Percentiles rank a stretch among this genome's conserved stretches.
Evolutionary conservation across 768 basidiomycete genomes (phyloP).

Genomic region (Leccinum subgranulosum): DNA sequence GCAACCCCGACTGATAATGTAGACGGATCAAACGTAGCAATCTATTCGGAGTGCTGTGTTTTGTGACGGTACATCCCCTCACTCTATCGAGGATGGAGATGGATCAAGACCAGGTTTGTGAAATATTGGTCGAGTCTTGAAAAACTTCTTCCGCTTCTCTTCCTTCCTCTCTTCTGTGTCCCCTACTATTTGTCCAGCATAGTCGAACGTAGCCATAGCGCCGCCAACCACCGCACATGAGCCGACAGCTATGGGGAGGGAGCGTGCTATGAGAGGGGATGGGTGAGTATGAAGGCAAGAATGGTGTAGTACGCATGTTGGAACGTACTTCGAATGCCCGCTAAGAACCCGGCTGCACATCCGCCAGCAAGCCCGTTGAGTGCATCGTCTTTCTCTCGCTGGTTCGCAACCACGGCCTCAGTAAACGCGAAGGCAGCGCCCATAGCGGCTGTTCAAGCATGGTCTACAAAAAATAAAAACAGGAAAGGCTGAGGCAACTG

Average conservation of each 20-base stretch:
- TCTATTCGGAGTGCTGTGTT: constrained; percentile 14
- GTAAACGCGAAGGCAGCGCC: constrained; percentile 83
- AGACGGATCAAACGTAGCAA: not conserved
- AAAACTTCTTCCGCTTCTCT: constrained; percentile 76
- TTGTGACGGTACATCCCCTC: constrained; percentile 12
- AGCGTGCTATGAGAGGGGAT: constrained; percentile 56
- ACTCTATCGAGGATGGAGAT: constrained; percentile 18
- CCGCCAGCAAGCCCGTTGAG: constrained; percentile 83
- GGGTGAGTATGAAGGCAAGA: constrained; percentile 10
- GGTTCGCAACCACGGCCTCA: constrained; percentile 78
- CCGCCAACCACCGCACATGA: constrained; percentile 78
- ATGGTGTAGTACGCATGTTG: not conserved
- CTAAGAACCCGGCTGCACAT: constrained; percentile 91
- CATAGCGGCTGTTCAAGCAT: constrained; percentile 66
- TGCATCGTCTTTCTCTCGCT: constrained; percentile 73
- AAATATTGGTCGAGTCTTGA: constrained; percentile 62
- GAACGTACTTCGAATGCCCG: constrained; percentile 72
- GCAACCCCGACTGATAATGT: not conserved
- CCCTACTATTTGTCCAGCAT: constrained; percentile 62
- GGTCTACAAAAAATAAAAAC: constrained; percentile 1
- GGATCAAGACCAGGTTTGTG: constrained; percentile 23
- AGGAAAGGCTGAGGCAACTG: constrained; percentile 24
- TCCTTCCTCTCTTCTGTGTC: constrained; percentile 48
- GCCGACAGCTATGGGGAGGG: constrained; percentile 76
- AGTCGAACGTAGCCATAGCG: constrained; percentile 78